Evolutionary conservation across 768 basidiomycete species (phyloP).

Genomic region (Leccinellum luteum): DNA sequence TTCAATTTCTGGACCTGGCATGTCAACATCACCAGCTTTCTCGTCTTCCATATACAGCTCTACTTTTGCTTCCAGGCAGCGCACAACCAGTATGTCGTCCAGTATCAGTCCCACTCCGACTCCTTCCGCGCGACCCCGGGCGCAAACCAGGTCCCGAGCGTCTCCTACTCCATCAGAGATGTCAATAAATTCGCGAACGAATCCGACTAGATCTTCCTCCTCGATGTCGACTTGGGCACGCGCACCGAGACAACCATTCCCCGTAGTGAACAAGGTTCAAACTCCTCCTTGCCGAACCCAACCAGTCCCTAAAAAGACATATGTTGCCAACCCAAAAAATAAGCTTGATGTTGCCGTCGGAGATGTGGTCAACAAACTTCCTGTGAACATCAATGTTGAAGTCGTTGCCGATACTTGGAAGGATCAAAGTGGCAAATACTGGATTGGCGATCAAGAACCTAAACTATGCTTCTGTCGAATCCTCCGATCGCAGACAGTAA

Average conservation of each 20-base stretch:
- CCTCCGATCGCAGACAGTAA: constrained; percentile 86
- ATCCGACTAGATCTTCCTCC: constrained; percentile 39
- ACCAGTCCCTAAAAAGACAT: constrained; percentile 54
- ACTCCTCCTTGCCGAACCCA: constrained; percentile 47
- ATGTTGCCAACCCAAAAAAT: constrained; percentile 85
- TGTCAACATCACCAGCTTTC: constrained; percentile 33
- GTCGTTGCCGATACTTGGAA: constrained; percentile 83
- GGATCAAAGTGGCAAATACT: constrained; percentile 92
- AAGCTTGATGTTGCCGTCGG: constrained; percentile 93
- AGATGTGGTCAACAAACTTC: constrained; percentile 85
- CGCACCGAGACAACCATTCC: constrained; percentile 62
- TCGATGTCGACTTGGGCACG: constrained; percentile 66
- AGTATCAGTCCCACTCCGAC: constrained; percentile 36
- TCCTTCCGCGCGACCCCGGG: constrained; percentile 37
- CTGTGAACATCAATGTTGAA: constrained; percentile 80
- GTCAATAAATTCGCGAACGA: constrained; percentile 50
- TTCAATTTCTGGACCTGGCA: constrained; percentile 68
- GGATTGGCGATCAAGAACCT: constrained; percentile 91
- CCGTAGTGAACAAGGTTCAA: constrained; percentile 39
- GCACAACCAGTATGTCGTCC: constrained; percentile 63
- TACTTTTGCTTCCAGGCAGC: constrained; percentile 83
- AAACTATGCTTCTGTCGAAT: constrained; percentile 92
- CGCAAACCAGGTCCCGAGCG: constrained; percentile 43
- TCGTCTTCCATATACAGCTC: constrained; percentile 47
- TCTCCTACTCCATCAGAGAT: constrained; percentile 67